Conservation (phyloP, 1,284 basidiomycete species). For the Leccinum glutinopallens region DNA sequence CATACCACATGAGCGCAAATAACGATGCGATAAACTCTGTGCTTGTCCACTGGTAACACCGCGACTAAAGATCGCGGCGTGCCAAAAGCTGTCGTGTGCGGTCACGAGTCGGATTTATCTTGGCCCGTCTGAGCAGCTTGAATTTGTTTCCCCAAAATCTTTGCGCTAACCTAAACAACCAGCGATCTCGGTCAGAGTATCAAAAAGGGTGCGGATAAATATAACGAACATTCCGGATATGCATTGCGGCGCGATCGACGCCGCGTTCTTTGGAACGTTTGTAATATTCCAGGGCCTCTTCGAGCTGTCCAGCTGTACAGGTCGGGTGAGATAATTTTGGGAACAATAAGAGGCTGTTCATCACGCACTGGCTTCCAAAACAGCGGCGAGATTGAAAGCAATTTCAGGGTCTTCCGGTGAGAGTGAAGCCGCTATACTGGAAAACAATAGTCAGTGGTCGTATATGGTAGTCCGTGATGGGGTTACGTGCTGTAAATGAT, state of each 20-base stretch:
- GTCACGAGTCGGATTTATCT: conserved; percentile 35
- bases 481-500: conserved; percentile 76
- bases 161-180: conserved; percentile 67
- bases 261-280: conserved; percentile 76
- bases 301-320: conserved; percentile 69
- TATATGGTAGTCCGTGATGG: conserved; percentile 25
- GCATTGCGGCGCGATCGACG: conserved; percentile 84
- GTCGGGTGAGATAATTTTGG: conserved; percentile 33
- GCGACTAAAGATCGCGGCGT: conserved; percentile 7
- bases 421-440: conserved; percentile 82
- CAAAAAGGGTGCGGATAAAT: conserved; percentile 18
- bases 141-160: conserved; percentile 72
- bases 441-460: conserved; percentile 34
- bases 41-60: conserved; percentile 17
- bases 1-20: conserved; percentile 13
- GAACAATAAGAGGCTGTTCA: conserved; percentile 35
- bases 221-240: conserved; percentile 76
- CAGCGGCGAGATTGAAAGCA: conserved; percentile 91
- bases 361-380: conserved; percentile 82
- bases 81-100: conserved; percentile 8
- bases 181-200: conserved; percentile 18
- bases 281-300: conserved; percentile 82
- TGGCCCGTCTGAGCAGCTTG: conserved; percentile 43
- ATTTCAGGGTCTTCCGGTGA: conserved; percentile 94
- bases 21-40: conserved; percentile 22